Evolutionary conservation across 1,284 basidiomycete genomes (phyloP).

Genomic region (Flammula alnicola): DNA sequence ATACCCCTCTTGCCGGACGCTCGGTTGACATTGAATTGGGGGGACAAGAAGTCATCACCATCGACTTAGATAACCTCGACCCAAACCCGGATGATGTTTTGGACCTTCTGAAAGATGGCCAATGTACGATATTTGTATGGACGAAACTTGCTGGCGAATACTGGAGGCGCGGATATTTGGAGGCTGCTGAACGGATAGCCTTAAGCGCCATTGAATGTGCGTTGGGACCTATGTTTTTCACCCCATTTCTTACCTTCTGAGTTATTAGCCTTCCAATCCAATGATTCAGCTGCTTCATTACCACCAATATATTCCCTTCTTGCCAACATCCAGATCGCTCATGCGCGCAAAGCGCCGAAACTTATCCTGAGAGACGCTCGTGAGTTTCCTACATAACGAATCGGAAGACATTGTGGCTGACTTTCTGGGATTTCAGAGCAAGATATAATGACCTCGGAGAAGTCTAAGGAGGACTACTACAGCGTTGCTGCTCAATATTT

Average conservation of each 20-base stretch:
- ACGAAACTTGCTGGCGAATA: slow-evolving; percentile 79
- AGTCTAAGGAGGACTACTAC: slow-evolving; percentile 72
- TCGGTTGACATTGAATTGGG: slow-evolving; percentile 74
- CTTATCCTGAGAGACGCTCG: slow-evolving; percentile 72
- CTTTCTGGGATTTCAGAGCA: slow-evolving; percentile 53
- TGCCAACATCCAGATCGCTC: slow-evolving; percentile 82
- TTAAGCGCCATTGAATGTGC: slow-evolving; percentile 65
- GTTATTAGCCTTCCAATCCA: slow-evolving; percentile 55
- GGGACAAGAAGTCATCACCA: slow-evolving; percentile 78
- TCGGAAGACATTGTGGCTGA: slow-evolving; percentile 10
- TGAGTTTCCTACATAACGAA: slow-evolving; percentile 43
- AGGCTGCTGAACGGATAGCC: slow-evolving; percentile 73
- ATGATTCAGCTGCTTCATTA: slow-evolving; percentile 49
- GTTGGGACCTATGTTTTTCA: slow-evolving; percentile 28
- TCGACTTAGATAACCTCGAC: slow-evolving; percentile 80
- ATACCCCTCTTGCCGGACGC: slow-evolving; percentile 37
- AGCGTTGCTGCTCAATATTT: slow-evolving; percentile 72
- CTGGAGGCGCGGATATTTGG: slow-evolving; percentile 69
- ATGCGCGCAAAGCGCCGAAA: slow-evolving; percentile 83
- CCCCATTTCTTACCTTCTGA: slow-evolving; percentile 14
- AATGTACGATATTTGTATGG: slow-evolving; percentile 75
- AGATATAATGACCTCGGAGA: slow-evolving; percentile 65
- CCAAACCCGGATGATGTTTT: slow-evolving; percentile 73
- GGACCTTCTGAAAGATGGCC: slow-evolving; percentile 70
- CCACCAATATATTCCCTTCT: slow-evolving; percentile 78